Evolutionary conservation across 129 eudicot species (phyloP).

Genomic region (Sambucus nigra): DNA sequence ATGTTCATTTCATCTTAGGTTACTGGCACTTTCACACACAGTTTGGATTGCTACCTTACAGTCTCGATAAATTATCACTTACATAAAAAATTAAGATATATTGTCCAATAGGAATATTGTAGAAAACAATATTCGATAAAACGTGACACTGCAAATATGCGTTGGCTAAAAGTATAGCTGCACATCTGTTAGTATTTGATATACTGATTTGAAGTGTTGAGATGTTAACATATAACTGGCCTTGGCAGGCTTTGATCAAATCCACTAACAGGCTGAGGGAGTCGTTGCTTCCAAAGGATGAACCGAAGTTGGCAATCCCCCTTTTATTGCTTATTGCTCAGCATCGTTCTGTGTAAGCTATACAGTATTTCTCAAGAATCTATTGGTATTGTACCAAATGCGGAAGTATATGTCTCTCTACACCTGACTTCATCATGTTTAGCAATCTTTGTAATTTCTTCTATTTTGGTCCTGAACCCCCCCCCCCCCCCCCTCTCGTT

Average conservation of each 20-base stretch:
- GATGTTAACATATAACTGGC: slow-evolving; percentile 6
- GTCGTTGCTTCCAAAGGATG: slow-evolving; percentile 88
- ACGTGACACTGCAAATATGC: neutral
- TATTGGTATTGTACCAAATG: neutral
- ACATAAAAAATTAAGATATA: neutral
- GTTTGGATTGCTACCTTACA: neutral
- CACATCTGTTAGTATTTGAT: neutral
- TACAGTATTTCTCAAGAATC: neutral
- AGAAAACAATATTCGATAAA: neutral
- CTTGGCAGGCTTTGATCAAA: slow-evolving; percentile 71
- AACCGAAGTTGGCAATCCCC: slow-evolving; percentile 90
- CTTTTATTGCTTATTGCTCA: slow-evolving; percentile 94
- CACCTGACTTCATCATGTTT: neutral
- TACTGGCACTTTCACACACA: neutral
- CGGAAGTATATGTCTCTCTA: neutral
- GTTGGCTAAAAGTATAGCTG: too few relatives aligned
- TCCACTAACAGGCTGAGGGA: slow-evolving; percentile 94
- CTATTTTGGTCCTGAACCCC: too few relatives aligned
- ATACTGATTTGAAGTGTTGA: slow-evolving; percentile 1
- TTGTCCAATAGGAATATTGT: neutral
- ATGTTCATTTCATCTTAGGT: neutral
- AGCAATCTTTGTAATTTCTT: neutral
- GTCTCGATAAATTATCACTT: neutral
- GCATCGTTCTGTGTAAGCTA: slow-evolving; percentile 91
- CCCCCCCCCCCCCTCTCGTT: too few relatives aligned